phyloP scores from a whole-genome alignment of 2,329 filamentous ascomycete genomes.

The Cytospora piceicola region DNA sequence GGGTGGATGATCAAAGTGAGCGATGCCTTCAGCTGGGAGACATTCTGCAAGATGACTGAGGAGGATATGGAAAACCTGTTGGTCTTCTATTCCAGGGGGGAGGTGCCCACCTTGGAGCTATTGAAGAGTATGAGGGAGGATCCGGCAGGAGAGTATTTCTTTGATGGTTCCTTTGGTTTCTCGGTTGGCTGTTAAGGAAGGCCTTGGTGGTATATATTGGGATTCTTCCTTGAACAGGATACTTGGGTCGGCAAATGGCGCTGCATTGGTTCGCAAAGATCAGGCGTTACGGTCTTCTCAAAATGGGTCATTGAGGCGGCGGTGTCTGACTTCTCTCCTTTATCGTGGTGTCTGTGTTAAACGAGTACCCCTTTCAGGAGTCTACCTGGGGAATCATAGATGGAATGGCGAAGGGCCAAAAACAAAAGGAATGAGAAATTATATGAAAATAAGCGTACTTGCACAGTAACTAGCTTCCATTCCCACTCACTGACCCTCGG shows the following conservation, averaged over 20 bases:
- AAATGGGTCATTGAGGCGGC: not conserved
- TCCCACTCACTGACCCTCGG: no score
- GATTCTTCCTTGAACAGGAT: not conserved
- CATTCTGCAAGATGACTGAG: constrained; percentile 80
- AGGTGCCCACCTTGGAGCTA: constrained; percentile 59
- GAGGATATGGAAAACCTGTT: constrained; percentile 85
- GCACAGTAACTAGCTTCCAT: no score
- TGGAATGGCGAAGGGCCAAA: not conserved
- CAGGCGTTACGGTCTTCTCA: constrained; percentile 7
- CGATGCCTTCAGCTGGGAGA: constrained; percentile 81
- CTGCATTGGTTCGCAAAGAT: not conserved
- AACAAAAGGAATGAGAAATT: not conserved
- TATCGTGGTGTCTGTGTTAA: not conserved
- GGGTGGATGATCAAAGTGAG: constrained; percentile 93
- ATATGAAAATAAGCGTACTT: not conserved
- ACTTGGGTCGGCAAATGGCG: not conserved
- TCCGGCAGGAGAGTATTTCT: constrained; percentile 52
- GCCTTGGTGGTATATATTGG: constrained; percentile 16
- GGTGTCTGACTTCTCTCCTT: not conserved
- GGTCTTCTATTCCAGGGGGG: constrained; percentile 66
- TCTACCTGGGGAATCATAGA: not conserved
- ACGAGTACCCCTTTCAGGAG: not conserved
- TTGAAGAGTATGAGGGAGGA: constrained; percentile 59
- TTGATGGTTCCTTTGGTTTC: constrained; percentile 64
- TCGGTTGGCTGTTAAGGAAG: constrained; percentile 48